phyloP scores from a whole-genome alignment of 176 grass and related monocot species.

The Oryza officinalis region DNA sequence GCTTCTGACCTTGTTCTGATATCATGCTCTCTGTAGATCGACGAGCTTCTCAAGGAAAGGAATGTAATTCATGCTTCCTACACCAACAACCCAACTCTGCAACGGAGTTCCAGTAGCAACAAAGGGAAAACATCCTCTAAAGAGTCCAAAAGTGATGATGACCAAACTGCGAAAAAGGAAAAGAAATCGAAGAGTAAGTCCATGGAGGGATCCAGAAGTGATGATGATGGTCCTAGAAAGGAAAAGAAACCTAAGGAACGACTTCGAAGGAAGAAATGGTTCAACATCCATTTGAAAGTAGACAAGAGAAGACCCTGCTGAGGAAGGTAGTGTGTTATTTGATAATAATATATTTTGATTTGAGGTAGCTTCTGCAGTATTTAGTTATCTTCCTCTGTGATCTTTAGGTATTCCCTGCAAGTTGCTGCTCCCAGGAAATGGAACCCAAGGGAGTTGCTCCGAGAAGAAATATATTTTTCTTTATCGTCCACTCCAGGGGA shows the following conservation, averaged over 20 bases:
- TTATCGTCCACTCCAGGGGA: background rate
- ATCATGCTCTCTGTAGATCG: constrained; percentile 61
- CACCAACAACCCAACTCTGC: constrained; percentile 65
- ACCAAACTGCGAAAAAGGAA: constrained; percentile 51
- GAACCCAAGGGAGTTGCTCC: background rate
- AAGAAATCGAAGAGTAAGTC: constrained; percentile 53
- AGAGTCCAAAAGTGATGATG: constrained; percentile 57
- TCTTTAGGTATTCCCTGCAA: background rate
- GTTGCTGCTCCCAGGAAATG: background rate
- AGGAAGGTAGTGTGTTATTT: constrained; percentile 39
- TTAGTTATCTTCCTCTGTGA: background rate
- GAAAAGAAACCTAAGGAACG: constrained; percentile 63
- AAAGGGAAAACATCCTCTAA: constrained; percentile 69
- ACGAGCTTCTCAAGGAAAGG: constrained; percentile 88
- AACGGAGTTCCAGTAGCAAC: constrained; percentile 63
- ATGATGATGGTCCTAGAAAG: constrained; percentile 41
- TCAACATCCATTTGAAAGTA: constrained; percentile 91
- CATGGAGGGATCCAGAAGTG: constrained; percentile 22
- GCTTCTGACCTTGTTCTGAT: constrained; percentile 15
- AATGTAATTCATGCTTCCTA: constrained; percentile 90
- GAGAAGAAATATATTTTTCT: background rate
- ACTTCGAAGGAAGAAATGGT: constrained; percentile 89
- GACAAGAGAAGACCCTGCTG: constrained; percentile 94
- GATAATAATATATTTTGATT: constrained; percentile 14
- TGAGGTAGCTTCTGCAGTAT: background rate